Base-by-base conservation (phyloP, 1,139 yeast genomes). In the Suhomyces terraborum region DNA sequence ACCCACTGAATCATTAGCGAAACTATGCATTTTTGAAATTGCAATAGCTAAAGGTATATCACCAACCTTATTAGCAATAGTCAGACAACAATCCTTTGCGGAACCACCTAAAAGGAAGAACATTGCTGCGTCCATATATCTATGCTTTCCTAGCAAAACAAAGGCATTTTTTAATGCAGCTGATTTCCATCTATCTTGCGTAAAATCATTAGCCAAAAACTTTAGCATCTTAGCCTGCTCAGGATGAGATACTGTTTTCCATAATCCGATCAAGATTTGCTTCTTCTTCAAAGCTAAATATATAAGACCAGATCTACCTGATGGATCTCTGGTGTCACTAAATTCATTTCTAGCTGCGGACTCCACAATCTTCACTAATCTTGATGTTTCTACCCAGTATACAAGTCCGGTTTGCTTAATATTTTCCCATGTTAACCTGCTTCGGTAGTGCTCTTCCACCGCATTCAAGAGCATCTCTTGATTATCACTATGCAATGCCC, bases 101-200 rank as follows among this genome's bases (percentile, higher is more conserved):
- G 88, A 71, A 41, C 76, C 93, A 0, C 86, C 96, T n/a, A 93
- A 69, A 27, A 93, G 64, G 62, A 93, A 93, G 59, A 93, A 91
- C 24, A 85, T 82, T 0, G 98, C 97, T 0, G 98, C 95, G 61
- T 91, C 95, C 56, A 78, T 64, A 55, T 77, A 88, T 32, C 98
- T 69, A 59, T 89, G 98, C 55, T 88, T 88, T 42, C 98, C 89
- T 47, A 93, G 62, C 32, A 93, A 66, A 0, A 89, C 98, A 68
- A 80, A 93, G 0, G 98, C 98, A 64, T 93, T 93, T 56, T 93
- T 93, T 55, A 80, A 65, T 0, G 98, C 97, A 0, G 97, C 96
- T 0, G 88, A 76, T 51, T 71, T 76, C 96, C 97, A 91, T 37
- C 96, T 69, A 8, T 76, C 72, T 41, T 80, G 77, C 1, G 66